These are phyloP conservation scores for Phytophthora sp. DNA, from an alignment of 352 stramenopile genomes.

Conservation along the genomic window DNA sequence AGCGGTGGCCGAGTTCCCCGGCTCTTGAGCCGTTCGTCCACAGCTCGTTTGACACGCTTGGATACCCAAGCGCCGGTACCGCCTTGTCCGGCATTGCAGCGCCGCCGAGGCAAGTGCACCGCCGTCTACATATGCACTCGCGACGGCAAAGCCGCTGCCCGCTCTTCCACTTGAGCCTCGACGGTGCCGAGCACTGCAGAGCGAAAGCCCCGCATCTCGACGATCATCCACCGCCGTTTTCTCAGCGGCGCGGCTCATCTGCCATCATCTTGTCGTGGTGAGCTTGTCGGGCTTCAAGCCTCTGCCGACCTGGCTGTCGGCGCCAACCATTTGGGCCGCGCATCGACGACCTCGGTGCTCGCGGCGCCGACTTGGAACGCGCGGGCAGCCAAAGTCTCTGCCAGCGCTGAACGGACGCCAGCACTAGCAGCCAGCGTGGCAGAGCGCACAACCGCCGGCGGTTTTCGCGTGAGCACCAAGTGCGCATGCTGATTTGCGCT, in stretches of 20 bases:
- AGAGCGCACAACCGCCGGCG: constrained; percentile 12
- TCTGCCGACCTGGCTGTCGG: constrained; percentile 18
- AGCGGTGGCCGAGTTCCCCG: neutral
- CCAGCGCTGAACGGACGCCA: constrained; percentile 4
- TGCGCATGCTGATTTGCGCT: constrained; percentile 25
- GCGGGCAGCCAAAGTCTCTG: constrained; percentile 8
- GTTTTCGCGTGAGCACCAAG: too few relatives aligned
- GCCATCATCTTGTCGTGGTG: constrained; percentile 9
- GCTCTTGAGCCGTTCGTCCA: constrained; percentile 17
- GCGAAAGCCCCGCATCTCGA: neutral
- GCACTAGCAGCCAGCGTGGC: too few relatives aligned
- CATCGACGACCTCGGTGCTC: too few relatives aligned
- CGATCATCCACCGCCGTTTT: constrained; percentile 13
- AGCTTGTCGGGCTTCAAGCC: neutral
- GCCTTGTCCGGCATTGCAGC: neutral
- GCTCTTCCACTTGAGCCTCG: neutral
- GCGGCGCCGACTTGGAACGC: neutral
- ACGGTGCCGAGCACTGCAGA: too few relatives aligned
- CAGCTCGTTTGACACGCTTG: constrained; percentile 22
- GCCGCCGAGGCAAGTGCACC: neutral
- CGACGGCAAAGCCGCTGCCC: too few relatives aligned
- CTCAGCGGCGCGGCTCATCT: constrained; percentile 12
- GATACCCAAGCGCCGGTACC: neutral
- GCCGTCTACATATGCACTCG: too few relatives aligned
- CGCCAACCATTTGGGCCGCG: neutral